Evolutionary conservation across 2,329 filamentous ascomycete genomes (phyloP).

Genomic region (Chalaropsis thielavioides): DNA sequence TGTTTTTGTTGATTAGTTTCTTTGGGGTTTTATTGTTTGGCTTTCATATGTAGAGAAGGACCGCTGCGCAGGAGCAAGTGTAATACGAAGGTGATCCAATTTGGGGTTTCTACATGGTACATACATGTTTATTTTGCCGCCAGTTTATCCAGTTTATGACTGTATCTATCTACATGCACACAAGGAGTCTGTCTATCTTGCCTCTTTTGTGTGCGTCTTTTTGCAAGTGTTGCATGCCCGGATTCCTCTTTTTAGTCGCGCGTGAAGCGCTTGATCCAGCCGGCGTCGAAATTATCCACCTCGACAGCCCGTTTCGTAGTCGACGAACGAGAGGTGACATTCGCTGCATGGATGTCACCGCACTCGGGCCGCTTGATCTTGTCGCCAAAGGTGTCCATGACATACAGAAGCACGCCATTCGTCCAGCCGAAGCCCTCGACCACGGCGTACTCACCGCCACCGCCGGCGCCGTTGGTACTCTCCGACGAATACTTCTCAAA

Average conservation of each 20-base stretch:
- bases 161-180: too few species aligned
- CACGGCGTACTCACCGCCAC: constrained; percentile 54
- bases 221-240: too few species aligned
- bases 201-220: too few species aligned
- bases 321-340: neutral
- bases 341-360: constrained; percentile 31
- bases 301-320: constrained; percentile 30
- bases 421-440: constrained; percentile 59
- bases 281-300: constrained; percentile 32
- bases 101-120: neutral
- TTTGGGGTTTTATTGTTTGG: neutral
- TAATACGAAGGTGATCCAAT: neutral
- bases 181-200: too few species aligned
- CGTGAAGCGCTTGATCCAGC: constrained; percentile 36
- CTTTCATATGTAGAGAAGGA: neutral
- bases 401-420: constrained; percentile 54
- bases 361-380: constrained; percentile 42
- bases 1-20: neutral
- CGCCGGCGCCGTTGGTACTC: constrained; percentile 44
- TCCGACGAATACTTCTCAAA: constrained; percentile 56
- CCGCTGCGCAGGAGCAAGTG: neutral
- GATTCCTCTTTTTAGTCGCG: neutral
- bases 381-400: constrained; percentile 45
- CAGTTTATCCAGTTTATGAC: neutral
- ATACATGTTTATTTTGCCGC: neutral